Evolutionary conservation across 192 early-diverging fungal species (phyloP), one percentile per base, ranked within the genome.

Genomic region (Backusella morwellensis): DNA sequence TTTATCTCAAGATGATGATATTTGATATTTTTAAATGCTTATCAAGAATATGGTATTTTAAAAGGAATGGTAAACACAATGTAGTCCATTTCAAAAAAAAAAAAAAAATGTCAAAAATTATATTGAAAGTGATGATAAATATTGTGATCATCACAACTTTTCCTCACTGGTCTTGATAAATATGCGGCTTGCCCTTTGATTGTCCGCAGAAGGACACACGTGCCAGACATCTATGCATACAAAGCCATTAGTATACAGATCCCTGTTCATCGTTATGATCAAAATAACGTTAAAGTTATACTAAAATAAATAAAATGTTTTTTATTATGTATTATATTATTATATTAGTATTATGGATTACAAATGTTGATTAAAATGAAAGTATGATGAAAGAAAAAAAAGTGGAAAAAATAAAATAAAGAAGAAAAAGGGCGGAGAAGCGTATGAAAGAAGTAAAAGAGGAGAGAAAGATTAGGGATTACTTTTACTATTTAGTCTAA

Each of bases 301-400:
- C 56, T 29, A 63, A 63, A 32, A 63, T 63, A 63, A 63, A 63
- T 29, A 63, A 63, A 63, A 63, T 26, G 21, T 14, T 63, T 32
- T 63, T 29, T 63, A 63, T 63, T 63, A 32, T 63, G 29, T 63
- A 63, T 63, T 63, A 63, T 63, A 63, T 23, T 29, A 63, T 63
- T 63, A 63, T 63, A 63, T 63, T 63, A 63, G 56, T 29, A 63
- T 23, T 63, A 63, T 63, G 56, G 56, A 63, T 63, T 63, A 63
- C 56, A 63, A 63, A 63, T 63, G 26, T 63, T 63, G 21, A 63
- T 29, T 59, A 59, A 50, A 50, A 50, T 44, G 14, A 44, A 15
- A 50, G 0, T 50, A n/a, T 0, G 56, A 59, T 59, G 56, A 29
- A 26, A 59, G 19, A 59, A 26, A 59, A 29, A 54, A 21, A 56